Evolutionary conservation across 2,329 filamentous ascomycete species (phyloP).

Genomic region (Kalmusia sp.): DNA sequence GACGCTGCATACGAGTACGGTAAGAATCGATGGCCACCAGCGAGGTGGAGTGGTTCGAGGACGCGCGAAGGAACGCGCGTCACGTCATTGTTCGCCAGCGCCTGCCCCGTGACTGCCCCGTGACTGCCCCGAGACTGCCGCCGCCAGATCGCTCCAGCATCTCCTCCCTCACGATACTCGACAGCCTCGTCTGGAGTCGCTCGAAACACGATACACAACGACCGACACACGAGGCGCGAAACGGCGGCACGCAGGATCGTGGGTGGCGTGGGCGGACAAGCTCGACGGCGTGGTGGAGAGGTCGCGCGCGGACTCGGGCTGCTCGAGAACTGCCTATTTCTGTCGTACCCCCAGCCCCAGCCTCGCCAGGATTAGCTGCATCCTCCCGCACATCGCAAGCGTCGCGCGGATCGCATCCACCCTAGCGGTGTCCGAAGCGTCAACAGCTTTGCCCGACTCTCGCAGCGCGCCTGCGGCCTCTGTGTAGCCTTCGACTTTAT

Average conservation of each 20-base stretch:
- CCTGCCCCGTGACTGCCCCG: neutral
- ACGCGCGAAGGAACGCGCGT: neutral
- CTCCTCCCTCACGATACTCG: neutral
- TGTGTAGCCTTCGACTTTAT: neutral
- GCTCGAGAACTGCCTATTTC: conserved; percentile 6
- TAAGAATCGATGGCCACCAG: neutral
- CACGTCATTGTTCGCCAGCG: neutral
- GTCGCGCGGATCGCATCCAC: neutral
- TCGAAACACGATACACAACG: conserved; percentile 4
- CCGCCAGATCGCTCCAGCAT: neutral
- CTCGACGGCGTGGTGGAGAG: neutral
- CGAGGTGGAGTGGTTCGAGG: neutral
- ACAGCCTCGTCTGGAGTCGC: too few species aligned
- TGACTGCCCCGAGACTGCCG: neutral
- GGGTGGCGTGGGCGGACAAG: neutral
- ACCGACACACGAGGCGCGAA: neutral
- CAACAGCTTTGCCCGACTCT: neutral
- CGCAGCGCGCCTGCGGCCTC: conserved; percentile 3
- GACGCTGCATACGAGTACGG: neutral
- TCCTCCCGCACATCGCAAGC: conserved; percentile 1
- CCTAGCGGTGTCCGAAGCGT: conserved; percentile 6
- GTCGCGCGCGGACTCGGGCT: conserved; percentile 3
- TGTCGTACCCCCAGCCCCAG: neutral
- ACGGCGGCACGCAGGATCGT: neutral
- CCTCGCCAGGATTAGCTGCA: conserved; percentile 5